A percentile compares a stretch with the other conserved stretches of the same genome.
These are phyloP conservation scores for Solanum bulbocastanum DNA, from an alignment of 257 asterid genomes.

Conservation along the genomic window DNA sequence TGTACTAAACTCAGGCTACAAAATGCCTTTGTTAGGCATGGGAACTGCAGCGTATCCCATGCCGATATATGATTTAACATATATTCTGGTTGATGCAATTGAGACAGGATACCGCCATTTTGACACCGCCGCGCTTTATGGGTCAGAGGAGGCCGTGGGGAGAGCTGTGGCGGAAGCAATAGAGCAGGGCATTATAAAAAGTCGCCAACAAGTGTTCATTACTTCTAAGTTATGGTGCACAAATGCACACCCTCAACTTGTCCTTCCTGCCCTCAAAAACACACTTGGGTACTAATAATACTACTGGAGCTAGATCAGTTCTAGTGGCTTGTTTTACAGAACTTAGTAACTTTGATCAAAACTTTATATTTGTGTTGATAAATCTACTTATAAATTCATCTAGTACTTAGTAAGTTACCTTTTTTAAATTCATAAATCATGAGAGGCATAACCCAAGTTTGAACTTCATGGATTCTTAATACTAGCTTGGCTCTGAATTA, in stretches of 20 bases:
- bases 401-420: not conserved
- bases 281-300: not conserved
- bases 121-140: not conserved
- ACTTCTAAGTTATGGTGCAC: not conserved
- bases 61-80: not conserved
- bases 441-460: not conserved
- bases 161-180: not conserved
- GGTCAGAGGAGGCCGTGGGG: not conserved
- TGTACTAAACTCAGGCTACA: not conserved
- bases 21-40: not conserved
- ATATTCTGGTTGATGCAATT: not conserved
- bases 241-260: not conserved
- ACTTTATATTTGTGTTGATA: not conserved
- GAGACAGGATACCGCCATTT: not conserved
- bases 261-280: not conserved
- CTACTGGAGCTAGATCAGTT: not conserved
- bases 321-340: not conserved
- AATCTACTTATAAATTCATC: not conserved
- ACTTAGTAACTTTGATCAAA: not conserved
- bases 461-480: not conserved
- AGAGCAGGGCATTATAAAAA: not conserved
- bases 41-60: not conserved
- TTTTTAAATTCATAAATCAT: not conserved
- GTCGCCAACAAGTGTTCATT: not conserved
- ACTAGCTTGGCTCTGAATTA: not conserved